Conservation (phyloP, 2,329 filamentous ascomycete species). For the Beauveria pseudobassiana region DNA sequence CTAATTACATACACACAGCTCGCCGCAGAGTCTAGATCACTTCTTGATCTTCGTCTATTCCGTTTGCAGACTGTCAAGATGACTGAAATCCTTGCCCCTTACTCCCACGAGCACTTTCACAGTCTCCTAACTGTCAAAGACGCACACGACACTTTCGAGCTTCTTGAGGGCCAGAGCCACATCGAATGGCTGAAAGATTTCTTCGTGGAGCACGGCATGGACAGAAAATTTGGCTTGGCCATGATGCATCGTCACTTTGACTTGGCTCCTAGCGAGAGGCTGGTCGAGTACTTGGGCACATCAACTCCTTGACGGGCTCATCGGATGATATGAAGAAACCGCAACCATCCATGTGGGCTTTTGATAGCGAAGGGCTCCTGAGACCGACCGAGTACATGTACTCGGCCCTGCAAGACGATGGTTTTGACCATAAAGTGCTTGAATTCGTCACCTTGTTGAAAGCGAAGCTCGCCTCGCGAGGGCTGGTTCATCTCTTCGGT, state of each 20-base stretch:
- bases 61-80: not conserved
- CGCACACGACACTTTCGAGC: not conserved
- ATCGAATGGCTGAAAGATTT: not conserved
- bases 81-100: not conserved
- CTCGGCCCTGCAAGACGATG: not conserved
- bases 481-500: not conserved
- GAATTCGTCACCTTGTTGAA: not conserved
- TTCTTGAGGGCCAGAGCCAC: not conserved
- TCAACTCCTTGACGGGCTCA: not conserved
- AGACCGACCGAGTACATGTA: constrained; percentile 1
- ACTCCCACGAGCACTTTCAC: not conserved
- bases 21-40: too few relatives aligned
- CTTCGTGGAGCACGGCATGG: not conserved
- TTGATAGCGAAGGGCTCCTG: not conserved
- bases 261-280: not conserved
- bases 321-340: not conserved
- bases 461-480: not conserved
- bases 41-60: too few relatives aligned
- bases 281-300: constrained; percentile 4
- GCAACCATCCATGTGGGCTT: not conserved
- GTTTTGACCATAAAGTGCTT: not conserved
- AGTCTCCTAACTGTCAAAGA: not conserved
- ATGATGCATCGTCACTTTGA: constrained; percentile 8
- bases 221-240: not conserved
- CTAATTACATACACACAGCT: too few relatives aligned